Conservation (phyloP, 2,329 filamentous ascomycete species). For the Coniochaeta sp. region DNA sequence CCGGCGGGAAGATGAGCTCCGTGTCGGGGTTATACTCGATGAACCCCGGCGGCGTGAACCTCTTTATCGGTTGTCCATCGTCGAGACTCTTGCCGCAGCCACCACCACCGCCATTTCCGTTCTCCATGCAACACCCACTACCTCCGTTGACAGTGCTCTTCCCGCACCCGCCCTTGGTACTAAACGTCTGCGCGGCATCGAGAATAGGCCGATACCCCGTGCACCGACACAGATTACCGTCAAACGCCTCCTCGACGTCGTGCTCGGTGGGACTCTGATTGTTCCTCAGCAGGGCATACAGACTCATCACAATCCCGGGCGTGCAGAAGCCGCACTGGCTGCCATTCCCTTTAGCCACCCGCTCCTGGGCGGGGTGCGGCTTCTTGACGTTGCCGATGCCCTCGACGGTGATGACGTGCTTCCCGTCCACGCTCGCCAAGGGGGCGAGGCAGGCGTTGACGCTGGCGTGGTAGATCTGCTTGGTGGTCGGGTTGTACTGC, state of each 20-base stretch:
- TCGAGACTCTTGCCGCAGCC: constrained; percentile 46
- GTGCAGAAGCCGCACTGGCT: constrained; percentile 95
- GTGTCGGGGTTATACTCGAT: constrained; percentile 93
- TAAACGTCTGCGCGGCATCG: constrained; percentile 89
- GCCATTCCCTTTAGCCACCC: constrained; percentile 84
- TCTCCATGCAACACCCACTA: constrained; percentile 67
- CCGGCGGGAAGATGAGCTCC: constrained; percentile 88
- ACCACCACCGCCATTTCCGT: constrained; percentile 40
- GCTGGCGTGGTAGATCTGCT: constrained; percentile 89
- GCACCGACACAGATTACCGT: constrained; percentile 92
- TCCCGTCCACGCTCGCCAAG: constrained; percentile 87
- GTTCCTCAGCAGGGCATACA: constrained; percentile 89
- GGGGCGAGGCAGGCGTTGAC: constrained; percentile 95
- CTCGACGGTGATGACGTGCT: constrained; percentile 96
- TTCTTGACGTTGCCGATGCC: constrained; percentile 84
- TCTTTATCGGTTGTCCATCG: constrained; percentile 49
- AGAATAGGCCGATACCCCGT: constrained; percentile 93
- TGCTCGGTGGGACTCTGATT: constrained; percentile 69
- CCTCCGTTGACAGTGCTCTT: constrained; percentile 43
- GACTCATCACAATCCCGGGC: constrained; percentile 94
- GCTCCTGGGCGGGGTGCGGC: constrained; percentile 85
- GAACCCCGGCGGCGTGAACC: constrained; percentile 81
- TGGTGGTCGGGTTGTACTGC: constrained; percentile 87
- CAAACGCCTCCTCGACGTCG: constrained; percentile 91
- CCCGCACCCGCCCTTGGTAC: constrained; percentile 39